These are phyloP conservation scores for Cryphonectria carpinicola DNA, from an alignment of 2,329 filamentous ascomycete species.

Conservation along the genomic window DNA sequence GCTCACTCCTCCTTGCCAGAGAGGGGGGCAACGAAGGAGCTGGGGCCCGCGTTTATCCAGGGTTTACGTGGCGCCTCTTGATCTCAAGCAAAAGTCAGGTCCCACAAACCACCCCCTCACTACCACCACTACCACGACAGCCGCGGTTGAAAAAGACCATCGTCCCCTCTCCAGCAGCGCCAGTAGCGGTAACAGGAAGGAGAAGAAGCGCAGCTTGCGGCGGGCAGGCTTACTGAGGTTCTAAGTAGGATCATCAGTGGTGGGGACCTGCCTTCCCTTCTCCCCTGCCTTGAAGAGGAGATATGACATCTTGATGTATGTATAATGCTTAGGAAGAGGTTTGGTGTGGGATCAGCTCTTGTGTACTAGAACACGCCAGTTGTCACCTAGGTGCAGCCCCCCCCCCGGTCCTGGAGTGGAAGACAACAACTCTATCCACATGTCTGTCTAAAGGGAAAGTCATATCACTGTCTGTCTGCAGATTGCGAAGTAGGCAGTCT, in stretches of 20 bases:
- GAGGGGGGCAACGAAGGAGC: background rate
- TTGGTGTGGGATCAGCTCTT: background rate
- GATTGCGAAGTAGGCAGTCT: background rate
- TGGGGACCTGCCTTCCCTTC: background rate
- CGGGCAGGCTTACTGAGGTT: background rate
- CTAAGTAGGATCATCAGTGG: background rate
- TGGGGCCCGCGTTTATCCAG: background rate
- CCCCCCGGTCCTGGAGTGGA: background rate
- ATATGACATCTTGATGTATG: background rate
- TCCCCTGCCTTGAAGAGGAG: background rate
- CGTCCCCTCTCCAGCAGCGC: background rate
- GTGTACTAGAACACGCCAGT: background rate
- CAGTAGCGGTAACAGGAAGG: conserved; percentile 14
- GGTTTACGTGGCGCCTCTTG: conserved; percentile 1
- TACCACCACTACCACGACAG: background rate
- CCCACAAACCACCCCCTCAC: background rate
- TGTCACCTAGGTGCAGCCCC: background rate
- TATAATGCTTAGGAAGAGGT: background rate
- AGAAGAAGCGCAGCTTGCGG: background rate
- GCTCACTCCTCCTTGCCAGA: background rate
- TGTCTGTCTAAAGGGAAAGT: background rate
- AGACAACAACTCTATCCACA: background rate
- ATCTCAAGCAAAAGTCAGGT: background rate
- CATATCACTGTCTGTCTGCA: background rate
- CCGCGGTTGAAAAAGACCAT: background rate